Conservation (phyloP, 345 rosid species). For the Dipteronia sinensis region DNA sequence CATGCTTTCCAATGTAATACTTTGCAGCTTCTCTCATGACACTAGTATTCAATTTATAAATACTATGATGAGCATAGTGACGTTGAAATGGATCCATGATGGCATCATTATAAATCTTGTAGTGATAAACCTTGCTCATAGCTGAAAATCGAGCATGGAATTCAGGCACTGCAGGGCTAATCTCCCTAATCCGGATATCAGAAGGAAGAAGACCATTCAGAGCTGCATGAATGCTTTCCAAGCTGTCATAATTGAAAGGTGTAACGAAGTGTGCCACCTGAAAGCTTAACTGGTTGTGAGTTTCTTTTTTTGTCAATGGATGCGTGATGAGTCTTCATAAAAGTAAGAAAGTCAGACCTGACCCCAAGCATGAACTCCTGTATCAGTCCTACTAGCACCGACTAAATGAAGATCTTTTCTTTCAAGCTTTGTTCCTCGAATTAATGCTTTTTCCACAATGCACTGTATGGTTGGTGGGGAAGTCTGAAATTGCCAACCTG, state of each 20-base stretch:
- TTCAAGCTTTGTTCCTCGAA: slow-evolving; percentile 62
- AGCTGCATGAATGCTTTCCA: slow-evolving; percentile 72
- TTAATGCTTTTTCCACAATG: slow-evolving; percentile 66
- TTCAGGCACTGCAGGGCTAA: slow-evolving; percentile 69
- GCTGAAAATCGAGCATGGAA: slow-evolving; percentile 92
- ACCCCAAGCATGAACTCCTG: slow-evolving; percentile 98
- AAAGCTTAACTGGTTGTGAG: slow-evolving; percentile 28
- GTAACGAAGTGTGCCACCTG: slow-evolving; percentile 96
- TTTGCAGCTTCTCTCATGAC: slow-evolving; percentile 74
- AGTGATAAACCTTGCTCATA: slow-evolving; percentile 68
- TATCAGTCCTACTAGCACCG: slow-evolving; percentile 90
- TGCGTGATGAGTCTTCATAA: slow-evolving; percentile 18
- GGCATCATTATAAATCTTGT: slow-evolving; percentile 73
- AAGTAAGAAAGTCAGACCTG: slow-evolving; percentile 60
- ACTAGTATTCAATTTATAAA: slow-evolving; percentile 58
- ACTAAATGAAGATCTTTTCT: slow-evolving; percentile 69
- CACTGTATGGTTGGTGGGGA: slow-evolving; percentile 90
- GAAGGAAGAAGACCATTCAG: slow-evolving; percentile 83
- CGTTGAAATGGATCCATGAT: slow-evolving; percentile 89
- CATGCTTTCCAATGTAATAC: slow-evolving; percentile 64
- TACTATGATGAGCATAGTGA: slow-evolving; percentile 59
- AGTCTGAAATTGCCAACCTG: slow-evolving; percentile 93
- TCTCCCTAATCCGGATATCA: slow-evolving; percentile 81
- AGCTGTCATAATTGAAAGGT: slow-evolving; percentile 71
- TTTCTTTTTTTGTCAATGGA: slow-evolving; percentile 20